Evolutionary conservation across 495 filamentous ascomycete species (phyloP), one percentile per base, ranked within the genome.

Genomic region (Immersiella caudata): DNA sequence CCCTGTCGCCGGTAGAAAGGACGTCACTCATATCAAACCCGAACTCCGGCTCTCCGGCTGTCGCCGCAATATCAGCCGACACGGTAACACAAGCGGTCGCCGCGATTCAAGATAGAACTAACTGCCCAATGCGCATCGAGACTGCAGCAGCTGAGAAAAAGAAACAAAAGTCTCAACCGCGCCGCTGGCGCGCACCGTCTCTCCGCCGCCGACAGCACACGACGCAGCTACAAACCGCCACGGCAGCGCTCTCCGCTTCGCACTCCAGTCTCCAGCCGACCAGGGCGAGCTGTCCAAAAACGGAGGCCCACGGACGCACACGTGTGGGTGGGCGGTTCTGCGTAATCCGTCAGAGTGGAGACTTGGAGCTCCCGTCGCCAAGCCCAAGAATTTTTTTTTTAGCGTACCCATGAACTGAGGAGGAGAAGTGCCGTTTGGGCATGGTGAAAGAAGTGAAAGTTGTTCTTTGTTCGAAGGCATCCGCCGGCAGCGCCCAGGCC

Each of bases 321-420:
- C 14, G 35, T 35, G 63, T 40, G 51, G 63, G 63, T 65, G 63
- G 29, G 51, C 63, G 56, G 29, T 22, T n/a, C 11, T 46, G 40
- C 40, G 40, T 12, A 46, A 65, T 52, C 62, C 62, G 63, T 57
- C 63, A 65, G 52, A 40, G 68, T 70, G 68, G 61, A 35, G 20
- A 55, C 62, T 24, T 0, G 62, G 14, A 52, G 18, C 60, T n/a
- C n/a, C n/a, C n/a, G n/a, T n/a, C 18, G 70, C 70, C 70, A 70
- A 73, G 70, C 12, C 52, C 65, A 58, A 49, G 65, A 64, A n/a
- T n/a, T n/a, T 55, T 55, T 70, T 72, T 72, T 70, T 71, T 73
- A 68, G 66, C 55, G 70, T 72, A n/a, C 20, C 21, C n/a, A n/a
- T 29, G 16, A 40, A 40, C 50, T 56, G 51, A 55, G 24, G 27